Evolutionary conservation across 345 rosid species (phyloP).

Genomic region (Alliaria petiolata): DNA sequence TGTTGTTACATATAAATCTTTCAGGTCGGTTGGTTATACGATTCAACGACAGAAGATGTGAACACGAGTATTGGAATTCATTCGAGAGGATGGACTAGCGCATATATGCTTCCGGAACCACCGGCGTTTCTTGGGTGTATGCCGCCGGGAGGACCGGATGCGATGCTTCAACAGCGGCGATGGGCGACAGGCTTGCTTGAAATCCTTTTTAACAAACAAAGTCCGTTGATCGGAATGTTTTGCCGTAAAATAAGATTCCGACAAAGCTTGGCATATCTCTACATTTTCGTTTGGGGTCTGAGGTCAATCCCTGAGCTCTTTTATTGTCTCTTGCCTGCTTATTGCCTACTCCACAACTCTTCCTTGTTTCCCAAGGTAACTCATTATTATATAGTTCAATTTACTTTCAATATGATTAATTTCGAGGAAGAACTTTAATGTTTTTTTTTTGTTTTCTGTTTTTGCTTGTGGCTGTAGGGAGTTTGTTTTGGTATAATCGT

Average conservation of each 20-base stretch:
- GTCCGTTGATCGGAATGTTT: conserved; percentile 36
- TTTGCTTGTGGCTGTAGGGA: conserved; percentile 5
- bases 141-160: conserved; percentile 36
- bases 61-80: conserved; percentile 55
- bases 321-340: conserved; percentile 55
- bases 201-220: conserved; percentile 35
- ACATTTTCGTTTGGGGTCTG: conserved; percentile 28
- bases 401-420: no score
- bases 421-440: no score
- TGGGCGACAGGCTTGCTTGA: conserved; percentile 68
- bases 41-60: conserved; percentile 50
- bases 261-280: conserved; percentile 44
- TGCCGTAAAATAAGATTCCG: conserved; percentile 41
- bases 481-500: neutral
- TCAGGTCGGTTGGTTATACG: conserved; percentile 68
- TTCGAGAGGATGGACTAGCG: conserved; percentile 50
- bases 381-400: no score
- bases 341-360: conserved; percentile 50
- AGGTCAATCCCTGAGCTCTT: conserved; percentile 56
- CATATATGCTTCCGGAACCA: conserved; percentile 29
- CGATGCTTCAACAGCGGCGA: conserved; percentile 52
- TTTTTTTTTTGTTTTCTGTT: no score
- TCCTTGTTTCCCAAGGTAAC: conserved; percentile 64
- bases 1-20: neutral
- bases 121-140: conserved; percentile 59